Evolutionary conservation across 345 rosid genomes (phyloP).

Genomic region (Odontarrhena argentea): DNA sequence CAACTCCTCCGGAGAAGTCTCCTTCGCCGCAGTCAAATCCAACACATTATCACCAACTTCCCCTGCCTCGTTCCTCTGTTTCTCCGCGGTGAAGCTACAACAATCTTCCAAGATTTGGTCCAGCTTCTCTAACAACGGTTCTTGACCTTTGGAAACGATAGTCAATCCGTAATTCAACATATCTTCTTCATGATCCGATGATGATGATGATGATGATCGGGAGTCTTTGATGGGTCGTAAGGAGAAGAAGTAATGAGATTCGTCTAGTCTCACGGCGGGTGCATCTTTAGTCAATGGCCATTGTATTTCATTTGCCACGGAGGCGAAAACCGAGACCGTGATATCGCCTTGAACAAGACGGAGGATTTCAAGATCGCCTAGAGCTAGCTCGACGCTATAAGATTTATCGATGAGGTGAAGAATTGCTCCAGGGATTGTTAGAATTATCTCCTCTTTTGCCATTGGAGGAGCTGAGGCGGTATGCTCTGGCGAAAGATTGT

Average conservation of each 20-base stretch:
- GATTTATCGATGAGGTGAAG: constrained; percentile 77
- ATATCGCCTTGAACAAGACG: constrained; percentile 64
- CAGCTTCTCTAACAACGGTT: constrained; percentile 54
- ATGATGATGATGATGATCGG: not conserved
- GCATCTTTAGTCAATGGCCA: constrained; percentile 81
- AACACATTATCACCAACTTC: constrained; percentile 34
- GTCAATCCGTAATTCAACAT: constrained; percentile 80
- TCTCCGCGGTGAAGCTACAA: constrained; percentile 54
- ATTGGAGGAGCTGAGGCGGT: constrained; percentile 66
- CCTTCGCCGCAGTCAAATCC: constrained; percentile 54
- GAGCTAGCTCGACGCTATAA: constrained; percentile 89
- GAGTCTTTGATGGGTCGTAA: constrained; percentile 46
- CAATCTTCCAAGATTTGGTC: constrained; percentile 57
- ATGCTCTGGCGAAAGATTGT: too few relatives aligned
- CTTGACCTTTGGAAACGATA: constrained; percentile 81
- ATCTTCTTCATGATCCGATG: constrained; percentile 40
- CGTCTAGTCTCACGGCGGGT: constrained; percentile 74
- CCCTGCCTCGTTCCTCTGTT: constrained; percentile 31
- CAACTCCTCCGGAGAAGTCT: constrained; percentile 65
- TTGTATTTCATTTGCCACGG: constrained; percentile 75
- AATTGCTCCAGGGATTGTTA: constrained; percentile 72
- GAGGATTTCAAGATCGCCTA: constrained; percentile 63
- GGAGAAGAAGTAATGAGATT: constrained; percentile 91
- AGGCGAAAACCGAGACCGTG: constrained; percentile 67
- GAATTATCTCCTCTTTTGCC: constrained; percentile 58